These are phyloP conservation scores for Nelumbo lutea DNA, from an alignment of 164 flowering plant genomes.

Conservation along the genomic window DNA sequence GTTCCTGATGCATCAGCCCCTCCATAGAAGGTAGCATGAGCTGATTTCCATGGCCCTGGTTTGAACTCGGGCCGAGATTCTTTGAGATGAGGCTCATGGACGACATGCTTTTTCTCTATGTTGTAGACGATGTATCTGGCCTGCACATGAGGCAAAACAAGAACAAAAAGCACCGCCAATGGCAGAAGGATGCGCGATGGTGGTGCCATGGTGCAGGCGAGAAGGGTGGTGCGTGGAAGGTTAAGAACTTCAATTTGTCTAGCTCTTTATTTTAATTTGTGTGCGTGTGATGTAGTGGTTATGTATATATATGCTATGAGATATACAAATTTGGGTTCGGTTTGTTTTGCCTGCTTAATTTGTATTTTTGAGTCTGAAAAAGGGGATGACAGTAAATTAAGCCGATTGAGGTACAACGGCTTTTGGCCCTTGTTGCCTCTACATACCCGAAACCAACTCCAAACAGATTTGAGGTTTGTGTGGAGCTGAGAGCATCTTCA, in stretches of 20 bases:
- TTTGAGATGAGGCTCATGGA: neutral
- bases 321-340: neutral
- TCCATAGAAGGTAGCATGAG: constrained; percentile 66
- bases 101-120: neutral
- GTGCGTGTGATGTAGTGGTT: neutral
- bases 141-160: constrained; percentile 8
- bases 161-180: constrained; percentile 8
- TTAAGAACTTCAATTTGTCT: neutral
- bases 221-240: neutral
- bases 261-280: no score
- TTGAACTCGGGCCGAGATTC: constrained; percentile 25
- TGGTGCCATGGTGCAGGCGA: constrained; percentile 12
- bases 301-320: neutral
- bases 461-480: neutral
- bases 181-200: constrained; percentile 9
- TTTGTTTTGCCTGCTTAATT: constrained; percentile 3
- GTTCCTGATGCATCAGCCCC: constrained; percentile 44
- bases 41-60: constrained; percentile 51
- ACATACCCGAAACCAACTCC: constrained; percentile 5
- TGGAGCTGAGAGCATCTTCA: no score
- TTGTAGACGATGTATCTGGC: constrained; percentile 4
- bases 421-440: neutral
- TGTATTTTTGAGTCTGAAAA: neutral
- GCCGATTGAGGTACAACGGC: constrained; percentile 1
- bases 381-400: constrained; percentile 3